Base-by-base conservation (phyloP, 192 early-diverging fungal genomes). In the Rhizoclosmatium globosum region DNA sequence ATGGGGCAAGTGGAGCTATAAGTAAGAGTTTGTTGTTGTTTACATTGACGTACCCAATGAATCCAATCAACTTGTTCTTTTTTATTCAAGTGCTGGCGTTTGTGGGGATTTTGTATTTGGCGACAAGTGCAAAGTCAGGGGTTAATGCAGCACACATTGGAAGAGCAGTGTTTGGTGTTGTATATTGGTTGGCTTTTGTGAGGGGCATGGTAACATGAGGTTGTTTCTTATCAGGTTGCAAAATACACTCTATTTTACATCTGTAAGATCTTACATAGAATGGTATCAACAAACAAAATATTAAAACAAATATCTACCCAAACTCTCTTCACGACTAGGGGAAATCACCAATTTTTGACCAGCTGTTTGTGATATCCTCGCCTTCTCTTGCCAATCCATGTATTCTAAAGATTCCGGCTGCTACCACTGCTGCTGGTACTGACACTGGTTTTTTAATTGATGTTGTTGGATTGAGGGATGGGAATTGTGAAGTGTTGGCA, bases 61-160 rank as follows among this genome's bases (percentile, higher is more conserved):
- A 71, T n/a, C 74, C 77, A 11, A 73, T 86, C 47, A n/a, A 38
- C 4, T 45, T 86, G 44, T 80, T 83, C 43, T 67, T 79, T 61
- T 64, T 86, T 44, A 57, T 85, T 45, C 77, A 80, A 43, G 50
- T 86, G 44, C 85, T 80, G 3, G 79, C 79, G 3, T 70, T 69
- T 43, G 60, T 82, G 3, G 82, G 73, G 4, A 73, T 86, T 71
- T 68, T 80, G 38, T 86, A 80, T 59, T 45, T 79, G 46, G 68
- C 73, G 45, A 46, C 45, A 11, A 74, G 77, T 4, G 85, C 80
- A 19, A 43, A 66, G 47, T 23, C 38, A 6, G 85, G 85, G 9
- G 13, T 56, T 60, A 83, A 58, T 62, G 82, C 82, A 44, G 82
- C 70, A 19, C 85, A 86, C 64, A 17, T 86, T 13, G 85, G 85